Percentiles rank a stretch among this genome's conserved stretches.
Conservation (phyloP, 169 alveolate genomes). For the Cryptosporidium felis region DNA sequence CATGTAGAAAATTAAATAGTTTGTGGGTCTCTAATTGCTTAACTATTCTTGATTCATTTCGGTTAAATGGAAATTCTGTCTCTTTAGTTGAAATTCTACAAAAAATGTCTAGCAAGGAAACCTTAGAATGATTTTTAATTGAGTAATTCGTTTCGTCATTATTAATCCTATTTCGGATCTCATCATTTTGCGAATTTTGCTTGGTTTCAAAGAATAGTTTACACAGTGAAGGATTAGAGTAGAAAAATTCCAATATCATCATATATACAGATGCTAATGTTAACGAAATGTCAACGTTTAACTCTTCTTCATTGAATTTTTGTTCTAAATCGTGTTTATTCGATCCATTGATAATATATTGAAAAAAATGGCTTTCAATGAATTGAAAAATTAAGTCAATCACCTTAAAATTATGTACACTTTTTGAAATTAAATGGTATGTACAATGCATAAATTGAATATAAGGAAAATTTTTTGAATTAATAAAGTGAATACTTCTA, state of each 20-base stretch:
- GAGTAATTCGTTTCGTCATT: neutral
- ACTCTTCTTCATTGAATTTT: neutral
- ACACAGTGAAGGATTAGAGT: constrained; percentile 12
- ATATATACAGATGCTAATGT: constrained; percentile 27
- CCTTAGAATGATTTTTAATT: neutral
- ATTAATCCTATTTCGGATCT: neutral
- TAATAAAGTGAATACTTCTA: constrained; percentile 27
- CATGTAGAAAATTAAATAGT: neutral
- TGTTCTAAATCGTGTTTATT: neutral
- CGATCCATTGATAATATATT: neutral
- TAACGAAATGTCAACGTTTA: constrained; percentile 23
- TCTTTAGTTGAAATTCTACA: neutral
- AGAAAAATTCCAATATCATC: constrained; percentile 26
- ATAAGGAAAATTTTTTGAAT: constrained; percentile 37
- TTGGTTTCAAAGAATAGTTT: constrained; percentile 27
- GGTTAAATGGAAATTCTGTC: neutral
- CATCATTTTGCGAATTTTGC: neutral
- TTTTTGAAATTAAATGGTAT: constrained; percentile 2
- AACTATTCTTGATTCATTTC: neutral
- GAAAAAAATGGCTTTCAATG: constrained; percentile 7
- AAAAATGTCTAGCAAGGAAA: constrained; percentile 26
- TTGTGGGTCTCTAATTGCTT: neutral
- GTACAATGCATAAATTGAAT: constrained; percentile 20
- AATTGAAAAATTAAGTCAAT: constrained; percentile 32
- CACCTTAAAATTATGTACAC: neutral